Base-by-base conservation (phyloP, 306 rosid species). In the Fagus crenata region DNA sequence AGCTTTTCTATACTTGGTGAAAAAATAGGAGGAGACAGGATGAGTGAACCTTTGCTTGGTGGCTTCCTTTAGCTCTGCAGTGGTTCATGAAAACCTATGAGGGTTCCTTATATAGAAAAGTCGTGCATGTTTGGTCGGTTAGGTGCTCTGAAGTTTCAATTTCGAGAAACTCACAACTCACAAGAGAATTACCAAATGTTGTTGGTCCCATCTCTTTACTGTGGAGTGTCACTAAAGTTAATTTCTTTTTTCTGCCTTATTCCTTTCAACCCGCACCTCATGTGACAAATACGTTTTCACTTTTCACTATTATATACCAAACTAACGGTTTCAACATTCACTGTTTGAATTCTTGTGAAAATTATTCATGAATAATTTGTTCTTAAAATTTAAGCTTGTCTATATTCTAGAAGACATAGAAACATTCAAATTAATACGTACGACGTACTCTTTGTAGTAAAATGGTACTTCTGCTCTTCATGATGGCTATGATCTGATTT, bases 171-270 rank as follows among this genome's bases (percentile, higher is more conserved):
- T 22, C 0, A 22, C 28, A 22, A 22, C 28, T 22, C 28, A 22
- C 59, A 78, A 75, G 75, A 37, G 35, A 59, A 77, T 56, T 72
- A 71, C 83, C 83, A 46, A 78, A 61, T 59, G 71, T 55, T 67
- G 6, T 49, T 39, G 72, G 78, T 3, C 18, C 60, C 63, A 63
- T 51, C 6, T 46, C 5, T 36, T 72, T 13, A 37, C 72, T 72
- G 70, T 76, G 68, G 71, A 76, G 85, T 76, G 51, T 6, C 81
- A 81, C 33, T 72, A 72, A 72, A 81, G 85, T 63, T 51, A 72
- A 31, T 63, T 14, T 17, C 0, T 68, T 41, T 15, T 28, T 13
- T 17, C 2, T 63, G 12, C 4, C 2, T 33, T 1, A 7, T 37
- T 9, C 7, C 7, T 39, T 15, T 63, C 17, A 11, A 7, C 35